Evolutionary conservation across 2,329 filamentous ascomycete genomes (phyloP).

Genomic region (Ampelomyces quisqualis): DNA sequence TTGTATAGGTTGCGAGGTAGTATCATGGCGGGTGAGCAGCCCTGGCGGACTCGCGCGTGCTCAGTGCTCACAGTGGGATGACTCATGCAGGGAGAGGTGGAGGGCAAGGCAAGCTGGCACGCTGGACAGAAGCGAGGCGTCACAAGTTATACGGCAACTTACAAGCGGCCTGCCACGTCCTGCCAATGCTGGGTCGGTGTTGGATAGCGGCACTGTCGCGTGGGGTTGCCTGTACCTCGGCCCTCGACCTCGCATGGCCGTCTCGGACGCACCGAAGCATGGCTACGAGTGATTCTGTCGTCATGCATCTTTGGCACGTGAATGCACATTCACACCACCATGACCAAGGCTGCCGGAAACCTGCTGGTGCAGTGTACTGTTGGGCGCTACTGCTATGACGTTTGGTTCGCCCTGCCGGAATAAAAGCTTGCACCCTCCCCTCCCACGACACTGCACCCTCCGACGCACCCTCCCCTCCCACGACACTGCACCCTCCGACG

Average conservation of each 20-base stretch:
- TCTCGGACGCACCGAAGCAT: neutral
- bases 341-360: conserved; percentile 8
- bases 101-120: conserved; percentile 17
- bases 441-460: neutral
- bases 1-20: conserved; percentile 48
- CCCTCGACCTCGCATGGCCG: neutral
- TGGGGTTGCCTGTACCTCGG: neutral
- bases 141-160: too few species aligned
- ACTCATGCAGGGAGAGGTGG: conserved; percentile 23
- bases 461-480: conserved; percentile 1
- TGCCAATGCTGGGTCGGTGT: conserved; percentile 16
- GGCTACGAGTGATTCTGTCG: too few species aligned
- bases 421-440: conserved; percentile 4
- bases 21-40: conserved; percentile 36
- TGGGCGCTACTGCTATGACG: conserved; percentile 7
- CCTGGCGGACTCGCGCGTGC: conserved; percentile 39
- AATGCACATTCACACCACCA: conserved; percentile 1
- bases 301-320: too few species aligned
- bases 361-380: conserved; percentile 3
- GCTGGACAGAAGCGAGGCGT: too few species aligned
- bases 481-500: neutral
- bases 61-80: too few species aligned
- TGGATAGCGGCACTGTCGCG: conserved; percentile 1
- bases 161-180: conserved; percentile 21
- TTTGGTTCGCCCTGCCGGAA: conserved; percentile 4